Evolutionary conservation across 2,329 filamentous ascomycete species (phyloP).

Genomic region (Ophiostoma ulmi): DNA sequence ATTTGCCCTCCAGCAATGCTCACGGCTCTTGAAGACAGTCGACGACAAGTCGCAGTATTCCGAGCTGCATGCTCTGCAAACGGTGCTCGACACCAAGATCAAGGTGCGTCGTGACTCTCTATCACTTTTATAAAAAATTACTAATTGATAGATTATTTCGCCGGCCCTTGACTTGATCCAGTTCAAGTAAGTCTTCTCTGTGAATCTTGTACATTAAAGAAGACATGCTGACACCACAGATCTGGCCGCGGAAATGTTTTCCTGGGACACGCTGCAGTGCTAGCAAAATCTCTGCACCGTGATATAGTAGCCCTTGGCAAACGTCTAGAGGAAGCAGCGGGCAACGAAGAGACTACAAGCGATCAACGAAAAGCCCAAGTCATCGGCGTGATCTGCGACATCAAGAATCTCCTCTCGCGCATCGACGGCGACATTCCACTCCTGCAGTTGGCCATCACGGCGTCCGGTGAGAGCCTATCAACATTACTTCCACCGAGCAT

Average conservation of each 20-base stretch:
- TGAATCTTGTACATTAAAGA: neutral
- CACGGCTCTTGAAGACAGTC: slow-evolving; percentile 70
- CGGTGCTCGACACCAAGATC: slow-evolving; percentile 77
- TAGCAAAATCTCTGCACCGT: slow-evolving; percentile 76
- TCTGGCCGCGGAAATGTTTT: slow-evolving; percentile 51
- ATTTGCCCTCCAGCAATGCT: slow-evolving; percentile 79
- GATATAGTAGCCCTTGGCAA: slow-evolving; percentile 78
- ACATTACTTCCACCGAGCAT: slow-evolving; percentile 74
- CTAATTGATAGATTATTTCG: slow-evolving; percentile 62
- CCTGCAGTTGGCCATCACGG: slow-evolving; percentile 89
- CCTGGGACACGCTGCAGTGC: slow-evolving; percentile 75
- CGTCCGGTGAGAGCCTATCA: slow-evolving; percentile 82
- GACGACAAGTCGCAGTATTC: slow-evolving; percentile 61
- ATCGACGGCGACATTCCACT: slow-evolving; percentile 91
- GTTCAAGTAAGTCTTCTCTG: slow-evolving; percentile 57
- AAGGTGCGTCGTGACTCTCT: slow-evolving; percentile 45
- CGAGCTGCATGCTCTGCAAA: slow-evolving; percentile 67
- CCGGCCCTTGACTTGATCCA: slow-evolving; percentile 91
- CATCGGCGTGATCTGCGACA: slow-evolving; percentile 64
- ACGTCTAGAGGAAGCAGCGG: slow-evolving; percentile 65
- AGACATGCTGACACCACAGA: slow-evolving; percentile 29
- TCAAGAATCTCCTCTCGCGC: slow-evolving; percentile 65
- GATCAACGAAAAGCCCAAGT: slow-evolving; percentile 53
- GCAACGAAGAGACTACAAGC: slow-evolving; percentile 27
- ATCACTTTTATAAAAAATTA: neutral